Evolutionary conservation across 495 filamentous ascomycete genomes (phyloP).

Genomic region (Daldinia vernicosa): DNA sequence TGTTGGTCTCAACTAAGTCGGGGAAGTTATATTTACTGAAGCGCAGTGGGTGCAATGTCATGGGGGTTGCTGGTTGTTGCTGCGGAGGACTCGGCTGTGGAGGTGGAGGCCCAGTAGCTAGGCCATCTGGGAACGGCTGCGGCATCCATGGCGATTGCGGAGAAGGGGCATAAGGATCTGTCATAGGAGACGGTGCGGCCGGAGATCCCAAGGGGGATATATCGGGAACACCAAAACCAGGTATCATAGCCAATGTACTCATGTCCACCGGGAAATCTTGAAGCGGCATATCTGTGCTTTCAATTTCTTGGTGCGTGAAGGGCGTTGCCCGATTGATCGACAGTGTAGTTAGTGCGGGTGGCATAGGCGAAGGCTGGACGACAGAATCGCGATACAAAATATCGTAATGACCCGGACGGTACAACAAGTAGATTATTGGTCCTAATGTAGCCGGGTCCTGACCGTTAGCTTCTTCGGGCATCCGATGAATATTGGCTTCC

Average conservation of each 20-base stretch:
- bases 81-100: slow-evolving; percentile 49
- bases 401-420: slow-evolving; percentile 89
- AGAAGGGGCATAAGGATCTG: slow-evolving; percentile 51
- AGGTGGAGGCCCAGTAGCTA: slow-evolving; percentile 42
- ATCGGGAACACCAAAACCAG: slow-evolving; percentile 51
- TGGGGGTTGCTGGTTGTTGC: slow-evolving; percentile 34
- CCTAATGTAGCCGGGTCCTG: slow-evolving; percentile 57
- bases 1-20: slow-evolving; percentile 50
- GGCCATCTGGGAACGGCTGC: slow-evolving; percentile 45
- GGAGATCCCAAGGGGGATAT: slow-evolving; percentile 45
- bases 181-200: slow-evolving; percentile 42
- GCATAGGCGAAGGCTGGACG: slow-evolving; percentile 56
- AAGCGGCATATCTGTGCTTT: slow-evolving; percentile 51
- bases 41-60: slow-evolving; percentile 51
- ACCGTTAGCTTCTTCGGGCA: slow-evolving; percentile 65
- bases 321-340: slow-evolving; percentile 60
- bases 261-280: slow-evolving; percentile 52
- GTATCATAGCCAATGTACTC: slow-evolving; percentile 57
- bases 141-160: slow-evolving; percentile 55
- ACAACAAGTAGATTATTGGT: slow-evolving; percentile 60
- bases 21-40: slow-evolving; percentile 59
- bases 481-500: slow-evolving; percentile 78
- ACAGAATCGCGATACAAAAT: slow-evolving; percentile 75
- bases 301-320: slow-evolving; percentile 54
- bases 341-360: slow-evolving; percentile 59